A percentile compares a stretch with the other conserved stretches of the same genome.
Evolutionary conservation across 2,329 filamentous ascomycete species (phyloP).

Genomic region (Colletotrichum limetticola): DNA sequence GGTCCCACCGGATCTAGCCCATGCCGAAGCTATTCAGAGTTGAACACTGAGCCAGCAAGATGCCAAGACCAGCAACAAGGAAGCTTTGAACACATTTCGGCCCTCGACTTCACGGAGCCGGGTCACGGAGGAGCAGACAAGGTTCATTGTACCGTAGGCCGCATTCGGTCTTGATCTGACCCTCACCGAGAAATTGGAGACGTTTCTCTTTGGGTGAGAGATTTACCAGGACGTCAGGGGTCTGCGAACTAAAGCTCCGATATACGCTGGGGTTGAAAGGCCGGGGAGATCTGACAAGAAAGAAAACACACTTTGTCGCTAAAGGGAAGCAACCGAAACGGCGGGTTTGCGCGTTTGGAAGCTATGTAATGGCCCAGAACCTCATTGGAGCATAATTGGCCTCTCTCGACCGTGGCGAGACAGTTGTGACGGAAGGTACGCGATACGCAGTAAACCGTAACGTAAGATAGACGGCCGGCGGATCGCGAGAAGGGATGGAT

Average conservation of each 20-base stretch:
- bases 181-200: conserved; percentile 23
- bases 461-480: neutral
- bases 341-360: conserved; percentile 3
- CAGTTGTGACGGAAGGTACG: conserved; percentile 20
- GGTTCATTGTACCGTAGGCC: neutral
- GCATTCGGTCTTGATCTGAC: neutral
- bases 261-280: neutral
- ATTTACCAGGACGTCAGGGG: neutral
- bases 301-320: neutral
- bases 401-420: conserved; percentile 15
- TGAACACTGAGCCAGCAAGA: neutral
- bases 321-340: conserved; percentile 12
- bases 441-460: conserved; percentile 25
- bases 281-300: neutral
- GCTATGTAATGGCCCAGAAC: conserved; percentile 2
- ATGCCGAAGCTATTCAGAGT: conserved; percentile 16
- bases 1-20: conserved; percentile 23
- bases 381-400: conserved; percentile 23
- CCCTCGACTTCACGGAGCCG: conserved; percentile 11
- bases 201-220: conserved; percentile 3
- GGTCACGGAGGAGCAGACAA: neutral
- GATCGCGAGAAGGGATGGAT: conserved; percentile 1
- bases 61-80: neutral
- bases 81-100: neutral
- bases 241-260: neutral